Evolutionary conservation across 169 alveolate species (phyloP), one percentile per base, ranked within the genome.

Genomic region (Plasmodium vinckei): DNA sequence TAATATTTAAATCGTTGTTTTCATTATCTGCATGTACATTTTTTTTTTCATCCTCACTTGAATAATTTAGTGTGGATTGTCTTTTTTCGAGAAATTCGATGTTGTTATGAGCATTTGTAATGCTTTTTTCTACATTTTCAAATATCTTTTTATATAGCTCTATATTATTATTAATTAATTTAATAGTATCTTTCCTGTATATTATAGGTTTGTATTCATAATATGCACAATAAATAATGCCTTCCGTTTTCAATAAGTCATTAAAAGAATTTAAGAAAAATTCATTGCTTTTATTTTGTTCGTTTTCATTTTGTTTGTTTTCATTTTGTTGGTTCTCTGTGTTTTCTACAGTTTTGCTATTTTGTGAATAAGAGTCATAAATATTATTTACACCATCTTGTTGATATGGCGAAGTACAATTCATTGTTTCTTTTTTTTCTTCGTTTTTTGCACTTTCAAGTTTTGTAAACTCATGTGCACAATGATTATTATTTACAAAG

Each of bases 121-220:
- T 49, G 4, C 12, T 33, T 49, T 63, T 65, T 73, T 73, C 56
- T n/a, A 79, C 68, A 65, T 44, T 42, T 69, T 79, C 63, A 59
- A 79, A 67, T 79, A 79, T 79, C 2, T 67, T 79, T 65, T 23
- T 60, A 53, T 79, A 79, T 33, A 53, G 19, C n/a, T 79, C 33
- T 56, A 59, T 25, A 46, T 79, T 79, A 65, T 67, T n/a, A 49
- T 67, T 79, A 65, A 79, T 67, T 9, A 79, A 27, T 67, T 79
- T 65, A 33, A 79, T 69, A 54, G 89, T 79, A 23, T 79, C 89
- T 61, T 79, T 79, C 49, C 89, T 64, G 25, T 79, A 79, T 15
- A 79, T 51, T 0, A 61, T 46, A 25, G 89, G 89, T 65, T 79
- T 60, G 46, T 79, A 79, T 79, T 79, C 89, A 53, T 79, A 79